phyloP scores from a whole-genome alignment of 768 basidiomycete genomes.

The Rhodocollybia butyracea region DNA sequence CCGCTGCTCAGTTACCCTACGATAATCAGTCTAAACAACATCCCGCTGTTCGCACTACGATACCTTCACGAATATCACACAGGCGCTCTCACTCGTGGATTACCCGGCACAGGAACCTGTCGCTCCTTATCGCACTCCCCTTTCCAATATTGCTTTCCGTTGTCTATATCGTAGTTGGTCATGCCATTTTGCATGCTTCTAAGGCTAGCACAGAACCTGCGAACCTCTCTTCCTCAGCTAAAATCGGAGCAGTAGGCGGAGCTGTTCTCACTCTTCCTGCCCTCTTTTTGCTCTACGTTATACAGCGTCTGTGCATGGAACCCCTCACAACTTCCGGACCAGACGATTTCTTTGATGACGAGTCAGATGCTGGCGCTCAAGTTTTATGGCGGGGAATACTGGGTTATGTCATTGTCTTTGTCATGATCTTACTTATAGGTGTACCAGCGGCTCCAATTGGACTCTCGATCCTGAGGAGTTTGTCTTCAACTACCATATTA shows the following conservation, averaged over 20 bases:
- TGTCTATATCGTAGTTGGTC: background rate
- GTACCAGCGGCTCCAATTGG: background rate
- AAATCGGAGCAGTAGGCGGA: background rate
- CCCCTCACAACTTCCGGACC: background rate
- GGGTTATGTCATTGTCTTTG: background rate
- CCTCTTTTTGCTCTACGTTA: background rate
- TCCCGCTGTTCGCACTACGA: background rate
- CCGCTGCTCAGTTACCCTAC: background rate
- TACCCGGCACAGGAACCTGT: background rate
- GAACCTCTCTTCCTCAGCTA: background rate
- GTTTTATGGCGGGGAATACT: background rate
- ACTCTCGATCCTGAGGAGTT: background rate
- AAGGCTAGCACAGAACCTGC: background rate
- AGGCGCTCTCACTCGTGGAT: background rate
- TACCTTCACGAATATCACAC: background rate
- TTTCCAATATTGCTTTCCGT: background rate
- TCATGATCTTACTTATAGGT: background rate
- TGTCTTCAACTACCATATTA: background rate
- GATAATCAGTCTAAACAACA: background rate
- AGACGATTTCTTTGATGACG: background rate
- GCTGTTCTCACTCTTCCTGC: background rate
- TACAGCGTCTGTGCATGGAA: background rate
- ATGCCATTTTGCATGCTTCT: background rate
- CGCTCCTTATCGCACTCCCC: background rate
- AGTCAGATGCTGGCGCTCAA: background rate